Conservation (phyloP, 2,329 filamentous ascomycete genomes). For the Phyllosticta citriasiana region DNA sequence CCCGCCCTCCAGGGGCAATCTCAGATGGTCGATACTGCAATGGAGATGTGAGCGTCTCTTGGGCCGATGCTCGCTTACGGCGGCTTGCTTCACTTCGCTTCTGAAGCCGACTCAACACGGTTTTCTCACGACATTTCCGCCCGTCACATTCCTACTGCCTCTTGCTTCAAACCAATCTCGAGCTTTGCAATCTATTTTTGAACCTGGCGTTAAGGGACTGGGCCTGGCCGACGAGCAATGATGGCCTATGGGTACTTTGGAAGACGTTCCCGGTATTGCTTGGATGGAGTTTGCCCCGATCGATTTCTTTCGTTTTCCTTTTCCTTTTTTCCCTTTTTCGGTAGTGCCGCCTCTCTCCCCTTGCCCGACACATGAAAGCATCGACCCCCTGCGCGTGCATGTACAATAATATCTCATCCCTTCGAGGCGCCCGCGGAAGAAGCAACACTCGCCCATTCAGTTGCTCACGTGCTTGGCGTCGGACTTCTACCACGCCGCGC, state of each 20-base stretch:
- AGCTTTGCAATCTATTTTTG: not conserved
- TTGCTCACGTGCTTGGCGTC: not conserved
- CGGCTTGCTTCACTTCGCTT: not conserved
- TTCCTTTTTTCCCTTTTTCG: conserved; percentile 2
- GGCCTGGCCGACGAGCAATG: not conserved
- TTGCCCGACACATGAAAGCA: not conserved
- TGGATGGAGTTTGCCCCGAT: not conserved
- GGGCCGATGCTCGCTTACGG: not conserved
- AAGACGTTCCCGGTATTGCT: not conserved
- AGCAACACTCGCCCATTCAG: not conserved
- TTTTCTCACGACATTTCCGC: not conserved
- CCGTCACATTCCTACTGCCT: not conserved
- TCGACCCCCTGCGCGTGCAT: conserved; percentile 9
- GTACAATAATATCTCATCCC: conserved; percentile 2
- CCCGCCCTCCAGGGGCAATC: not conserved
- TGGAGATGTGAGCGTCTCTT: conserved; percentile 4
- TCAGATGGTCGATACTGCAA: conserved; percentile 3
- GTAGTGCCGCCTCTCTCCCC: not conserved
- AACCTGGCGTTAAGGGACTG: not conserved
- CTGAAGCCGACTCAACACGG: not conserved
- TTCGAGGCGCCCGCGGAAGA: not conserved
- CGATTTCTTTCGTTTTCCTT: not conserved
- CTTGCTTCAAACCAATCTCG: conserved; percentile 4
- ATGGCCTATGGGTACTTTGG: not conserved
- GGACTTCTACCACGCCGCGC: not conserved